A percentile compares a stretch with the other conserved stretches of the same genome.
Evolutionary conservation across 306 rosid genomes (phyloP).

Genomic region (Macrotyloma uniflorum): DNA sequence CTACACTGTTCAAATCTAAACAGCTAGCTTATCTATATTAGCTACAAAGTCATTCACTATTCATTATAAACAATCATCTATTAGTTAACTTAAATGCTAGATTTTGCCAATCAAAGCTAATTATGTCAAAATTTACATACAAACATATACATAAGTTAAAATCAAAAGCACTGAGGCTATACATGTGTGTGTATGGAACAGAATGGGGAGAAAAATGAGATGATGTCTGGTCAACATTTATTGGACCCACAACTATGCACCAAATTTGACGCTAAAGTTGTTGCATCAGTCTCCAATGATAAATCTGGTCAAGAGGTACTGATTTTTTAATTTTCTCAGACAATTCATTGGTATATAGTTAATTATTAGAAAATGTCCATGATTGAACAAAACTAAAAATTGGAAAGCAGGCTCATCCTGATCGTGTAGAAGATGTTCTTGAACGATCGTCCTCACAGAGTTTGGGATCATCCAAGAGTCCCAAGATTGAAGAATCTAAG

Average conservation of each 20-base stretch:
- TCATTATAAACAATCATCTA: background rate
- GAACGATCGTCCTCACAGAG: constrained; percentile 44
- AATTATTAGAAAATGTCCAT: background rate
- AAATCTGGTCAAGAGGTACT: constrained; percentile 30
- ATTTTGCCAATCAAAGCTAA: background rate
- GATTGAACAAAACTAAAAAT: constrained; percentile 10
- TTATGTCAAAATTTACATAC: background rate
- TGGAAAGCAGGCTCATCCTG: constrained; percentile 35
- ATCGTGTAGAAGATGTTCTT: constrained; percentile 17
- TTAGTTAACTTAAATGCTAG: background rate
- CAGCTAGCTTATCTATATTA: no score
- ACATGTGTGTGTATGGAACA: background rate
- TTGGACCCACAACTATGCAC: constrained; percentile 24
- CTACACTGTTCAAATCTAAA: no score
- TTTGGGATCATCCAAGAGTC: constrained; percentile 39
- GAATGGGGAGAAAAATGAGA: constrained; percentile 31
- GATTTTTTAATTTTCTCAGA: constrained; percentile 7
- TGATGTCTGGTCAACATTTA: background rate
- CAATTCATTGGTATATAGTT: constrained; percentile 6
- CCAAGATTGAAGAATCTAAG: constrained; percentile 38
- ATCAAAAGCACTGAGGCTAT: background rate
- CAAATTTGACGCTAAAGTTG: constrained; percentile 16
- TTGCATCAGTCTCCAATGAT: constrained; percentile 25
- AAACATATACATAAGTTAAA: background rate
- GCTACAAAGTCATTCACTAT: background rate